Conservation (phyloP, 176 grass and related monocot species). For the Dactylis glomerata region DNA sequence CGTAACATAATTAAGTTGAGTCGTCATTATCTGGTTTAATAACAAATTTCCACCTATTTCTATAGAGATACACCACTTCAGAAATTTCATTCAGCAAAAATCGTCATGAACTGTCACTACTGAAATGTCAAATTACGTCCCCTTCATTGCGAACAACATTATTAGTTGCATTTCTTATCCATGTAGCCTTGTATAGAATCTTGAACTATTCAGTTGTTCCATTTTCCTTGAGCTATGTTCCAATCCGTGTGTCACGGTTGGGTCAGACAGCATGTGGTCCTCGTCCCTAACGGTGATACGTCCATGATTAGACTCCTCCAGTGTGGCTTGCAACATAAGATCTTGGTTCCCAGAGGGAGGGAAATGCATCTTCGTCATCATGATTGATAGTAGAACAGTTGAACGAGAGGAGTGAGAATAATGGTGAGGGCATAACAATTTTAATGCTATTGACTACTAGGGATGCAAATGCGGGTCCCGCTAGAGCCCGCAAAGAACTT, state of each 20-base stretch:
- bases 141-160: not conserved
- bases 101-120: not conserved
- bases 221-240: not conserved
- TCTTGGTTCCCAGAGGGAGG: not conserved
- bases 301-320: not conserved
- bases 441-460: not conserved
- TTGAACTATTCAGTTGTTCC: not conserved
- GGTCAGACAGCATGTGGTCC: not conserved
- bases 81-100: slow-evolving; percentile 2
- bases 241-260: not conserved
- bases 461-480: too few species aligned
- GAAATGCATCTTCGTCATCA: not conserved
- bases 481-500: too few species aligned
- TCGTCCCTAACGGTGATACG: not conserved
- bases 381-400: slow-evolving; percentile 5
- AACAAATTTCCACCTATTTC: not conserved
- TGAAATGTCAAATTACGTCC: not conserved
- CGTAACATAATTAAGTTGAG: not conserved
- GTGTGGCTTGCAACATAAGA: slow-evolving; percentile 5
- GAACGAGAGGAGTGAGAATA: not conserved
- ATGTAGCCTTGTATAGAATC: slow-evolving; percentile 8
- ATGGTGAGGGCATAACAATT: too few species aligned
- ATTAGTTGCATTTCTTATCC: not conserved
- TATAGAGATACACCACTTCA: not conserved
- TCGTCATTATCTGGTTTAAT: not conserved